Evolutionary conservation across 208 protist genomes (phyloP), one percentile per base, ranked within the genome.

Genomic region (Polymyxa betae): DNA sequence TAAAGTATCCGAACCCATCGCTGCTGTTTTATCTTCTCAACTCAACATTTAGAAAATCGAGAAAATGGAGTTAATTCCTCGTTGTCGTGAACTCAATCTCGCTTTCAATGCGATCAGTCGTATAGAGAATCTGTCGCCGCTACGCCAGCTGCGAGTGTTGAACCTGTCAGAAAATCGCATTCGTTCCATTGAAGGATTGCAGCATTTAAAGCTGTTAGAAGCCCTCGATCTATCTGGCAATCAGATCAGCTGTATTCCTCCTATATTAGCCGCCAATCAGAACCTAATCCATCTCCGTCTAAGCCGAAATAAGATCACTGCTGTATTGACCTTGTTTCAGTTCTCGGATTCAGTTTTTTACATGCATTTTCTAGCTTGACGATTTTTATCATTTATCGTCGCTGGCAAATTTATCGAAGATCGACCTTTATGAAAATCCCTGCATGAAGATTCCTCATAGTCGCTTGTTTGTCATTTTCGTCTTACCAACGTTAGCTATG

Each of bases 51-150:
- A 82, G 72, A 35, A n/a, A 82, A 82, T 82, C 5, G 72, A 82
- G 72, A 82, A 82, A n/a, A 5, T 82, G 12, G 72, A 82, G n/a
- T 43, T 82, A 45, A n/a, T 82, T 12, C 72, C 72, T 43, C n/a
- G 72, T 20, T 82, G 72, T 43, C 72, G 72, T 20, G 72, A 82
- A 35, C 72, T 82, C 35, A 82, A 82, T 82, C 72, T 82, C 16
- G 35, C 16, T 82, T 82, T 45, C 72, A 82, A 82, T 43, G 72
- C 72, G 12, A 82, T 82, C 72, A n/a, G 16, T 20, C 72, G 72
- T 20, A 40, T 82, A 12, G 72, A 82, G 35, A 82, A 82, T n/a
- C 72, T 82, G 72, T 82, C 72, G 35, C 16, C 72, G 16, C 35
- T 82, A 5, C 72, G 72, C 5, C n/a, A 40, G 16, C 72, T 82